A percentile compares a stretch with the other conserved stretches of the same genome.
These are phyloP conservation scores for Evansstolkia leycettana DNA, from an alignment of 495 filamentous ascomycete species.

Conservation along the genomic window DNA sequence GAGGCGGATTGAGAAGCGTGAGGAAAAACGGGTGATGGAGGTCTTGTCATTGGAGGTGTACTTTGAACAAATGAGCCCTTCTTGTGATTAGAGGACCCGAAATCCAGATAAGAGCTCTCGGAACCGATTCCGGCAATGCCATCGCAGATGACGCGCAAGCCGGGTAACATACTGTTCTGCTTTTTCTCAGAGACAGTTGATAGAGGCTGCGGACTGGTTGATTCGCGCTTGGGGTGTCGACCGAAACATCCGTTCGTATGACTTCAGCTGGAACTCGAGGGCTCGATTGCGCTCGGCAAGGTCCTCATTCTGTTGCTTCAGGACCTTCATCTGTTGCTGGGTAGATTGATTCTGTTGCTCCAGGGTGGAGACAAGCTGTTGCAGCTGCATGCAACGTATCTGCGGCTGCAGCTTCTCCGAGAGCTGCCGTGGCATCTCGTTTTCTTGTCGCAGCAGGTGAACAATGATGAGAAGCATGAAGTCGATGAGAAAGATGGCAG, in stretches of 20 bases:
- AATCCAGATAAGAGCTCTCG: no score
- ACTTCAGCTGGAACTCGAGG: slow-evolving; percentile 30
- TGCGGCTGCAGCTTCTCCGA: slow-evolving; percentile 32
- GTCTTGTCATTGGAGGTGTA: slow-evolving; percentile 25
- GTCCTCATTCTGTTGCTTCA: slow-evolving; percentile 28
- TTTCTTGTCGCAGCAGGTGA: slow-evolving; percentile 27
- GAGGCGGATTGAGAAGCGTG: slow-evolving; percentile 18
- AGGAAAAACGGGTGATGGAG: slow-evolving; percentile 27
- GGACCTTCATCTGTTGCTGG: slow-evolving; percentile 24
- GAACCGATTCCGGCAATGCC: slow-evolving; percentile 18
- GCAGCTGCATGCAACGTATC: slow-evolving; percentile 31
- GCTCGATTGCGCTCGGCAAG: slow-evolving; percentile 27
- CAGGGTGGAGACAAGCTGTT: slow-evolving; percentile 23
- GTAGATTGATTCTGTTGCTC: slow-evolving; percentile 29
- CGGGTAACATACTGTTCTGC: slow-evolving; percentile 24
- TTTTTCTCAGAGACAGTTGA: slow-evolving; percentile 19
- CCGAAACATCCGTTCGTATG: slow-evolving; percentile 31
- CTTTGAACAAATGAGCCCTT: slow-evolving; percentile 17
- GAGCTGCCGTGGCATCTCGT: slow-evolving; percentile 25
- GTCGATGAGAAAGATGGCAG: slow-evolving; percentile 30
- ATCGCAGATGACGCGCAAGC: slow-evolving; percentile 28
- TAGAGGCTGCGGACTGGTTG: slow-evolving; percentile 15
- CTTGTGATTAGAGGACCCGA: no score
- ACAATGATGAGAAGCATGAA: slow-evolving; percentile 31
- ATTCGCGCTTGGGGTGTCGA: slow-evolving; percentile 22